phyloP scores from a whole-genome alignment of 139 green algal species.

The Picochlorum sp. region DNA sequence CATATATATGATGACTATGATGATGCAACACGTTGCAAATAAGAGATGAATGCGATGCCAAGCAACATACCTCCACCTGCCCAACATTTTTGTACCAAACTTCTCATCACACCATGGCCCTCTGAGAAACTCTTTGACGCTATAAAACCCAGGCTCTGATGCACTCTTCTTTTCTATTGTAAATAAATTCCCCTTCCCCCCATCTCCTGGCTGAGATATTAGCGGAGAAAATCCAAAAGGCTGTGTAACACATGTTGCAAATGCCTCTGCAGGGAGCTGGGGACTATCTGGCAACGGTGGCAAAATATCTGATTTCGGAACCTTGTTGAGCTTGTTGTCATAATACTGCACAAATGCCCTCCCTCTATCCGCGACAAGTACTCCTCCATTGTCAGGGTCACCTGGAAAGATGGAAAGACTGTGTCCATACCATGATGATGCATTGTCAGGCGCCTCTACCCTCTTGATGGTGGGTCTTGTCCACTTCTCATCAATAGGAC shows the following conservation, averaged over 20 bases:
- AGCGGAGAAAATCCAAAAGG: not conserved
- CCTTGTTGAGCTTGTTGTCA: not conserved
- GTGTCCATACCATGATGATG: constrained; percentile 1
- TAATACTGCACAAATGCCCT: constrained; percentile 3
- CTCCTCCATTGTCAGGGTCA: constrained; percentile 1
- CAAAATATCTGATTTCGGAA: not conserved
- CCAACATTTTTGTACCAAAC: not conserved
- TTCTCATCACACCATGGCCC: not conserved
- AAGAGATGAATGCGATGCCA: no score
- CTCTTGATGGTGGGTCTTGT: not conserved
- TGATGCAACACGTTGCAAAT: not conserved
- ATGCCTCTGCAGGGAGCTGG: not conserved
- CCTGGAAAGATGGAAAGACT: constrained; percentile 1
- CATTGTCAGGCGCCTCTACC: not conserved
- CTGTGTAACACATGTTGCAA: not conserved
- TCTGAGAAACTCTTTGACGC: not conserved
- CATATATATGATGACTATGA: not conserved
- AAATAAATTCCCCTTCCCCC: not conserved
- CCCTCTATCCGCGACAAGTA: not conserved
- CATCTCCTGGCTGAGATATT: not conserved
- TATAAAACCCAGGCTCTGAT: not conserved
- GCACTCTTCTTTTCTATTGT: not conserved
- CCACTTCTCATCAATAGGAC: constrained; percentile 1
- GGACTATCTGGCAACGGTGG: not conserved
- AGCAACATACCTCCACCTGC: not conserved